Evolutionary conservation across 2,329 filamentous ascomycete species (phyloP), one percentile per base, ranked within the genome.

Genomic region (Neoarthrinium moseri): DNA sequence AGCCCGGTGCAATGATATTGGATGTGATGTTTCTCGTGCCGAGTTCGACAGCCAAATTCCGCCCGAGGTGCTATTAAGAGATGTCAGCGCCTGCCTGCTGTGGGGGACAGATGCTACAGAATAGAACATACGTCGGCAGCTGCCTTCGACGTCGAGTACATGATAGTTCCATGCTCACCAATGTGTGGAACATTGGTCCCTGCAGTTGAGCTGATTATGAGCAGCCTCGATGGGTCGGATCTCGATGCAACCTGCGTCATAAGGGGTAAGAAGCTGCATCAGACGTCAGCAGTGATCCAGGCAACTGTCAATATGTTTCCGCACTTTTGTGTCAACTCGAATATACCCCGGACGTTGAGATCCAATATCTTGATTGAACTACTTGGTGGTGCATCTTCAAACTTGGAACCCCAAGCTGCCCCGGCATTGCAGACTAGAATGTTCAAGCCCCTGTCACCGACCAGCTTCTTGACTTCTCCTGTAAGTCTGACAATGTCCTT

Each of bases 391-490:
- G 81, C 50, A 72, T 78, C 63, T 51, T 87, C 84, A 54, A 88
- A 87, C 21, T 71, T 69, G 47, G 76, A 78, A 4, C 85, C 84
- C 85, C 84, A 89, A 3, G 82, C 84, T 2, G 85, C 84, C 5
- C 85, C 85, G 0, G 85, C 85, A 59, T 89, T 89, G 8, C 84
- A 84, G 51, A 89, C 82, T 36, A 89, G 64, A 37, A 89, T 85
- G 58, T 87, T 80, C 23, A 89, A 54, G 4, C 61, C 77, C 56
- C 80, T 51, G 71, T 53, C 80, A 70, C 35, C 82, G 77, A 54
- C 81, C 70, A 67, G 80, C 75, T 50, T 51, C 61, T 64, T 26
- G 79, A 81, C 62, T 80, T 81, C 23, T 66, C 51, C 68, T 2
- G 82, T 80, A 18, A 89, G 67, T 5, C 77, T 68, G 40, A 82